Base-by-base conservation (phyloP, 108 stramenopile species). In the Skeletonema tropicum region DNA sequence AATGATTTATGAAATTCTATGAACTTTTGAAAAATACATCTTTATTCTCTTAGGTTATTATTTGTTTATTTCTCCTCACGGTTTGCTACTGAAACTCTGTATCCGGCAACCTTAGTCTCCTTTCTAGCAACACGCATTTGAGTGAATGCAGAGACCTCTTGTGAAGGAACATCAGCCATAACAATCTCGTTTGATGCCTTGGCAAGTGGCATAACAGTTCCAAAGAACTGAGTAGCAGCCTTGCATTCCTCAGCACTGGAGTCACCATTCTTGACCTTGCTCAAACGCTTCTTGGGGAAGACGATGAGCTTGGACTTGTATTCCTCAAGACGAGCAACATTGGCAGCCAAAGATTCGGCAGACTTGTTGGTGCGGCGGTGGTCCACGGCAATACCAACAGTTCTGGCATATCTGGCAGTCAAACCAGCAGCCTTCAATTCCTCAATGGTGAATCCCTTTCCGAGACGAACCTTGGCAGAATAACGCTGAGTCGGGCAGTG, bases 361-460 rank as follows among this genome's bases (percentile, higher is more conserved):
- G 83, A 88, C 69, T 86, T 87, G 96, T 97, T 98, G 77, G 83
- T 85, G 30, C 99, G 91, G 61, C 99, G 95, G 80, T 84, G 75
- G 81, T 99, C 99, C 23, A 99, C 97, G 70, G 97, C 91, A 76
- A 99, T 98, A 63, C 99, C 99, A 61, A 99, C 86, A 45, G 97
- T 96, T 68, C 76, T 86, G 21, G 99, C 99, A 59, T 92, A 86
- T 63, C 85, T 84, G 73, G 92, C 85, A 68, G 75, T 84, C 76
- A 98, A 71, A 32, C 95, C 96, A 60, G 95, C 99, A 35, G 86
- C 97, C 94, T 98, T 97, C 64, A 99, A 79, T 86, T 99, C 98
- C 68, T 87, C 96, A 69, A 97, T 67, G 60, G 96, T 94, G 90
- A 99, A 99, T 48, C 99, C 99, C 71, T 91, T 89, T 59, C 99